Conservation (phyloP, 2,329 filamentous ascomycete genomes). For the Xylariaceae sp. region DNA sequence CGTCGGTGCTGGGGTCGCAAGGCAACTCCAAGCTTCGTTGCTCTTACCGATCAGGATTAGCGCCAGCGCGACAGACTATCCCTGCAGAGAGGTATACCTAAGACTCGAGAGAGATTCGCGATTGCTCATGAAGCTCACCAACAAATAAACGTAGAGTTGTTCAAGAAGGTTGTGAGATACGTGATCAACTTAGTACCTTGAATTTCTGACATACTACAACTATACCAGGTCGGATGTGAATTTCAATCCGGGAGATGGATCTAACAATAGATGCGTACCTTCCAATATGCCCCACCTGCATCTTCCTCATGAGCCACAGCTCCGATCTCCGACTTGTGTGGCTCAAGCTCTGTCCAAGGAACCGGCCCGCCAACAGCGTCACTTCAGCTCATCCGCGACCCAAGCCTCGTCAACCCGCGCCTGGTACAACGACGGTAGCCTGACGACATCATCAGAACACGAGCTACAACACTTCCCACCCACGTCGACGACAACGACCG, state of each 20-base stretch:
- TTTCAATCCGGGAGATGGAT: too few relatives aligned
- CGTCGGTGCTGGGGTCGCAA: slow-evolving; percentile 16
- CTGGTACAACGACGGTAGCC: slow-evolving; percentile 17
- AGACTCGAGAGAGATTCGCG: not conserved
- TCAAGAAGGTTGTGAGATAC: too few relatives aligned
- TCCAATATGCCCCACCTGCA: too few relatives aligned
- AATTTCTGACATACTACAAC: too few relatives aligned
- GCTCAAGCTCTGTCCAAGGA: slow-evolving; percentile 23
- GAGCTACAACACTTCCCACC: not conserved
- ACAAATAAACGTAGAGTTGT: too few relatives aligned
- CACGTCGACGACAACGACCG: not conserved
- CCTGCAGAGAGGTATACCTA: slow-evolving; percentile 4
- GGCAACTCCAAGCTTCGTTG: slow-evolving; percentile 33
- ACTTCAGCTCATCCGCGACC: not conserved
- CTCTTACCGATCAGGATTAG: slow-evolving; percentile 25
- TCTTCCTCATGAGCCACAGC: too few relatives aligned
- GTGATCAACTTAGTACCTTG: too few relatives aligned
- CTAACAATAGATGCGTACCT: not conserved
- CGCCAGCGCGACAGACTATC: slow-evolving; percentile 1
- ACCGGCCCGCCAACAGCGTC: not conserved
- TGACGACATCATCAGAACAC: slow-evolving; percentile 23
- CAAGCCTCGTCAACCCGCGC: slow-evolving; percentile 3
- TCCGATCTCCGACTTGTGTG: slow-evolving; percentile 15
- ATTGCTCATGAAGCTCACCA: too few relatives aligned
- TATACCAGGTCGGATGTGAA: too few relatives aligned